Percentiles rank a stretch among this genome's conserved stretches.
phyloP scores from a whole-genome alignment of 2,329 filamentous ascomycete species.

The Sphaerulina vaccinii region DNA sequence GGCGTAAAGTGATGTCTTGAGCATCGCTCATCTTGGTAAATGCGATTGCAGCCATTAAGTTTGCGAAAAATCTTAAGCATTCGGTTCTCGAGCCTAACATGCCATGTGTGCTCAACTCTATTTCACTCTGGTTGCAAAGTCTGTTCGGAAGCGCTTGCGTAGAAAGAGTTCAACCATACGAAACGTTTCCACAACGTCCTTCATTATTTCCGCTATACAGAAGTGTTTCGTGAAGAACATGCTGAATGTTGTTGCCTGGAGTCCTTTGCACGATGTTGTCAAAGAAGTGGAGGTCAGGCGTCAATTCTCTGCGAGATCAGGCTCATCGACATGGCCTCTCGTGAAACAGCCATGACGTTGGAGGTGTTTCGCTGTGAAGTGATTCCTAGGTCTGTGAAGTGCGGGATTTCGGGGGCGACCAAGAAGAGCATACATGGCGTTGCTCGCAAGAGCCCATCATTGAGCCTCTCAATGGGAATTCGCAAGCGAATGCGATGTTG shows the following conservation, averaged over 20 bases:
- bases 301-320: no score
- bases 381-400: no score
- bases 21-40: slow-evolving; percentile 7
- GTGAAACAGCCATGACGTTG: no score
- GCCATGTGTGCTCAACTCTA: slow-evolving; percentile 4
- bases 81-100: slow-evolving; percentile 8
- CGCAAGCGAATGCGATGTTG: no score
- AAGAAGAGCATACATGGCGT: no score
- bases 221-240: neutral
- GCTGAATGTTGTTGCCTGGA: neutral
- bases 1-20: neutral
- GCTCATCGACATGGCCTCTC: no score
- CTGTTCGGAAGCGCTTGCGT: neutral
- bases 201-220: neutral
- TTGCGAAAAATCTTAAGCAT: neutral
- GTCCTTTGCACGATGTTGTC: neutral
- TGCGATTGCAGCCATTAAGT: slow-evolving; percentile 12
- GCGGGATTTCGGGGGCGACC: no score
- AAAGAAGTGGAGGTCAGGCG: no score
- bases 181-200: slow-evolving; percentile 5
- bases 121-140: slow-evolving; percentile 1
- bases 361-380: no score
- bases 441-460: no score
- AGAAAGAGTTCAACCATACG: slow-evolving; percentile 1
- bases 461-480: no score